Evolutionary conservation across 164 flowering plant genomes (phyloP).

Genomic region (Nymphaea thermarum): DNA sequence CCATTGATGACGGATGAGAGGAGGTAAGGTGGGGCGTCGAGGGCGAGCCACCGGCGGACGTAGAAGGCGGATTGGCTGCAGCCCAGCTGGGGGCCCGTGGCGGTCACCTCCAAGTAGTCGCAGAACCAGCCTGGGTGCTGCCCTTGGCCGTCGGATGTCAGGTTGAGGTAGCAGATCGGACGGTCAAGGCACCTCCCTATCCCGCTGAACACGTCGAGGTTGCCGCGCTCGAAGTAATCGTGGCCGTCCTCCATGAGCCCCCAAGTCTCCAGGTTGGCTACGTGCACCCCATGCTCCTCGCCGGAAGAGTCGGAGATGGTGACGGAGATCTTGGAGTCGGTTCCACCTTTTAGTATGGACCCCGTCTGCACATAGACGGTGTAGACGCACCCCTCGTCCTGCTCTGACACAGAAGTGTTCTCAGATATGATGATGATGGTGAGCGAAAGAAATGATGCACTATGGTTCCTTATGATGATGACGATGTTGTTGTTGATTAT

Average conservation of each 20-base stretch:
- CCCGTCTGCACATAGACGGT: slow-evolving; percentile 75
- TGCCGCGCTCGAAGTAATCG: slow-evolving; percentile 84
- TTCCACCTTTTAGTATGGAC: slow-evolving; percentile 58
- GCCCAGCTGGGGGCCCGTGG: slow-evolving; percentile 46
- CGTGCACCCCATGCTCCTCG: slow-evolving; percentile 7
- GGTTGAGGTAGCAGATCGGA: slow-evolving; percentile 53
- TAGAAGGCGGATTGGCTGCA: slow-evolving; percentile 47
- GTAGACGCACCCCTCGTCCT: slow-evolving; percentile 59
- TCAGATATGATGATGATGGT: too few relatives aligned
- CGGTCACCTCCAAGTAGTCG: slow-evolving; percentile 75
- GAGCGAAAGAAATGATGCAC: too few relatives aligned
- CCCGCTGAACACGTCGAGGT: slow-evolving; percentile 80
- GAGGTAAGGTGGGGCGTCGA: slow-evolving; percentile 44
- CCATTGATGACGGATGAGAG: slow-evolving; percentile 32
- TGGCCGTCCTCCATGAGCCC: slow-evolving; percentile 62
- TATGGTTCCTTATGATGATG: too few relatives aligned
- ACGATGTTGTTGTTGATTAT: too few relatives aligned
- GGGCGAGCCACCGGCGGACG: slow-evolving; percentile 83
- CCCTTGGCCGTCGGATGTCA: slow-evolving; percentile 76
- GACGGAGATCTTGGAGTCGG: slow-evolving; percentile 62
- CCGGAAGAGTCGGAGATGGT: slow-evolving; percentile 30
- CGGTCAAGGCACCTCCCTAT: slow-evolving; percentile 35
- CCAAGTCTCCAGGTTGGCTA: slow-evolving; percentile 55
- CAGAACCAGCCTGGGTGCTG: slow-evolving; percentile 72
- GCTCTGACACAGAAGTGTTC: neutral